Conservation (phyloP, 2,329 filamentous ascomycete genomes). For the Pestalotiopsis sp. region DNA sequence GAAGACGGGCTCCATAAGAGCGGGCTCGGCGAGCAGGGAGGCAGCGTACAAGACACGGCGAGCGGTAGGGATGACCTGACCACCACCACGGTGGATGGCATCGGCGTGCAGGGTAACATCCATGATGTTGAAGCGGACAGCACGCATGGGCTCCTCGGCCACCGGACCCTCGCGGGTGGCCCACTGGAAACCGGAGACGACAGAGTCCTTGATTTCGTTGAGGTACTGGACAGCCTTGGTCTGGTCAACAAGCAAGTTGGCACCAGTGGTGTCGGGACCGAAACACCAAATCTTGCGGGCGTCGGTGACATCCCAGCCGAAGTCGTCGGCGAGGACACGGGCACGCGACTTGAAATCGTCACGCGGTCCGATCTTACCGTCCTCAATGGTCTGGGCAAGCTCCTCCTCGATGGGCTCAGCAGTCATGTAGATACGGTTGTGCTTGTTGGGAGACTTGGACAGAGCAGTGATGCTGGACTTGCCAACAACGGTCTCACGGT, state of each 20-base stretch:
- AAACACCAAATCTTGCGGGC: slow-evolving; percentile 99
- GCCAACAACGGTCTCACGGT: slow-evolving; percentile 90
- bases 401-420: slow-evolving; percentile 92
- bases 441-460: slow-evolving; percentile 99
- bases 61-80: slow-evolving; percentile 96
- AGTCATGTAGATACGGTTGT: slow-evolving; percentile 99
- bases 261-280: slow-evolving; percentile 94
- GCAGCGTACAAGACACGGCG: slow-evolving; percentile 97
- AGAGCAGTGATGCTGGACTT: slow-evolving; percentile 94
- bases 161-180: slow-evolving; percentile 96
- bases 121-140: slow-evolving; percentile 96
- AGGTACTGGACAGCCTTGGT: slow-evolving; percentile 99
- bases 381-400: slow-evolving; percentile 85
- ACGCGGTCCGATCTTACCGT: slow-evolving; percentile 88
- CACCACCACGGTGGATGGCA: slow-evolving; percentile 99
- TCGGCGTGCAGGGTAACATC: slow-evolving; percentile 99
- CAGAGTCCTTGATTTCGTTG: slow-evolving; percentile 99
- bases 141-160: slow-evolving; percentile 97
- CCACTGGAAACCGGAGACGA: slow-evolving; percentile 99
- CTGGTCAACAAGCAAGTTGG: slow-evolving; percentile 99
- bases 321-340: slow-evolving; percentile 92
- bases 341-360: slow-evolving; percentile 99
- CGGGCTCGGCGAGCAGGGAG: slow-evolving; percentile 86
- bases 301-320: slow-evolving; percentile 99
- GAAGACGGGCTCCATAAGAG: slow-evolving; percentile 96